Conservation (phyloP, 2,329 filamentous ascomycete genomes). For the Penicillium janthinellum region DNA sequence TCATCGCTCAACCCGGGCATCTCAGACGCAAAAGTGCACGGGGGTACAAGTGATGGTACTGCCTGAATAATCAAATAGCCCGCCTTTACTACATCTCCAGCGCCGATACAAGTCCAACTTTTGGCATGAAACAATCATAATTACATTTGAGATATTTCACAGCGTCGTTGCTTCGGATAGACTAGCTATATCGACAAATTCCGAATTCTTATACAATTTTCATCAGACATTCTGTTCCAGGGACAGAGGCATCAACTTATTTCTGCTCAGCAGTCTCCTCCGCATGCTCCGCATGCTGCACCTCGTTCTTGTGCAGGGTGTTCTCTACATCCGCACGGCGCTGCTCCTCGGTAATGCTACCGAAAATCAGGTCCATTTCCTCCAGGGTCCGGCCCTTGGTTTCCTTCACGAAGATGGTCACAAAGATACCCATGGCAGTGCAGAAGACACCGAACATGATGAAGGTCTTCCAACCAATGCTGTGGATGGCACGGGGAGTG, state of each 20-base stretch:
- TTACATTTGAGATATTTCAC: conserved; percentile 39
- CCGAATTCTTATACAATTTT: background rate
- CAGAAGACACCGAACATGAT: conserved; percentile 48
- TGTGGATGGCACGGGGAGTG: conserved; percentile 43
- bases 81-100: no score
- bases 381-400: conserved; percentile 42
- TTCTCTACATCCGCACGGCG: conserved; percentile 29
- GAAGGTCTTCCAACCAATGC: conserved; percentile 44
- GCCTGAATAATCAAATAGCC: no score
- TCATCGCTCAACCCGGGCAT: no score
- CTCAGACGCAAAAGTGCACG: no score
- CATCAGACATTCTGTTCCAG: background rate
- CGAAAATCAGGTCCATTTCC: conserved; percentile 42
- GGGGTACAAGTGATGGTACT: no score
- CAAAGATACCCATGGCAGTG: conserved; percentile 38
- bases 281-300: conserved; percentile 25
- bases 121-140: background rate
- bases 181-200: background rate
- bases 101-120: no score
- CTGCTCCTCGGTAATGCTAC: conserved; percentile 29
- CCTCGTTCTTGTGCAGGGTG: conserved; percentile 29
- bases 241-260: background rate
- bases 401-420: conserved; percentile 43
- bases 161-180: background rate
- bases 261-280: conserved; percentile 12